These are phyloP conservation scores for Dactylellina drechsleri DNA, from an alignment of 2,329 filamentous ascomycete species.

Conservation along the genomic window DNA sequence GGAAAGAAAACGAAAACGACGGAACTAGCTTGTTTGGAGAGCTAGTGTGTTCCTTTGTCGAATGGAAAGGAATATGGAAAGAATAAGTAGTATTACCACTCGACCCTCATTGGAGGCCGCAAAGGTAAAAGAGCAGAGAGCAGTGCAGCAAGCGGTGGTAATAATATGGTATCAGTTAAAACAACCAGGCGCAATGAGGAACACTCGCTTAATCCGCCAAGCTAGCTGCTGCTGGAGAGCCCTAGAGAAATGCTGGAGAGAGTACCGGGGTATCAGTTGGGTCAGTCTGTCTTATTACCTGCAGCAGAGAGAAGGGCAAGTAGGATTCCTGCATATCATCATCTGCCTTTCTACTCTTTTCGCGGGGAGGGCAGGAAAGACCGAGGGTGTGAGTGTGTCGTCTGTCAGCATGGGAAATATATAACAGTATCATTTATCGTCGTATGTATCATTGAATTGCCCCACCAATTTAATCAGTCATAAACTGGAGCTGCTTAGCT, in stretches of 20 bases:
- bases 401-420: constrained; percentile 1
- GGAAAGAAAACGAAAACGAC: not conserved
- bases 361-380: constrained; percentile 20
- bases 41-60: not conserved
- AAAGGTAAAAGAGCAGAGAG: constrained; percentile 20
- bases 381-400: not conserved
- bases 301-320: constrained; percentile 19
- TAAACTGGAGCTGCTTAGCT: too few species aligned
- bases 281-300: constrained; percentile 25
- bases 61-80: constrained; percentile 7
- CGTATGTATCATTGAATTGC: not conserved
- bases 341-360: constrained; percentile 20
- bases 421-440: not conserved
- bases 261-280: constrained; percentile 26
- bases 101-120: constrained; percentile 4
- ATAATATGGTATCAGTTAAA: too few species aligned
- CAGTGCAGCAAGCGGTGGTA: too few species aligned
- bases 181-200: constrained; percentile 4
- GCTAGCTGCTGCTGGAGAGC: constrained; percentile 3
- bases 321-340: constrained; percentile 53
- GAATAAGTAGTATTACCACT: not conserved
- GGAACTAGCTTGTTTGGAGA: too few species aligned
- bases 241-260: constrained; percentile 16
- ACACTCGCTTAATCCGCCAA: constrained; percentile 32
- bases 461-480: not conserved